Conservation (phyloP, 2,329 filamentous ascomycete species). For the Cadophora sp. region DNA sequence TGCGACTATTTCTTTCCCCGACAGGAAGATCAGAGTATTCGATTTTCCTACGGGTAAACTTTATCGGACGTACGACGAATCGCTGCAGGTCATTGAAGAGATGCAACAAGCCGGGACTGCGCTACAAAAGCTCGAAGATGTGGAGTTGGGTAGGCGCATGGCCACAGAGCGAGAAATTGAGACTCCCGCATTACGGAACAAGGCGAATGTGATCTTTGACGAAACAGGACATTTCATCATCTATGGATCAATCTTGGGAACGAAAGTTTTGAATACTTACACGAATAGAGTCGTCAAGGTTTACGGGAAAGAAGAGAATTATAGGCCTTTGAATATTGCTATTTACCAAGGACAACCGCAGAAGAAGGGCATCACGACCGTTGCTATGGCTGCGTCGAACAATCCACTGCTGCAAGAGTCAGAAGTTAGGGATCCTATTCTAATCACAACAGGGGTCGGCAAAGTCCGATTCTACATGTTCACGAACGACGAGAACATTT, state of each 20-base stretch:
- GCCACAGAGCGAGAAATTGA: constrained; percentile 89
- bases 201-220: constrained; percentile 90
- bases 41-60: constrained; percentile 91
- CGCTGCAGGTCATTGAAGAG: constrained; percentile 83
- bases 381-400: constrained; percentile 94
- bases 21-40: constrained; percentile 91
- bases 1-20: constrained; percentile 88
- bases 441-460: constrained; percentile 81
- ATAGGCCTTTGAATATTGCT: constrained; percentile 81
- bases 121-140: constrained; percentile 79
- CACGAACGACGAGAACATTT: constrained; percentile 84
- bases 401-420: constrained; percentile 95
- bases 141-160: constrained; percentile 89
- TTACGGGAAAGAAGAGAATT: constrained; percentile 88
- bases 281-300: constrained; percentile 92
- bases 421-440: constrained; percentile 87
- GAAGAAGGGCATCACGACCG: constrained; percentile 90
- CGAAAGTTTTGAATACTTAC: constrained; percentile 95
- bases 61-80: constrained; percentile 93
- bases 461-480: constrained; percentile 99
- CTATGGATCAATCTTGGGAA: constrained; percentile 89
- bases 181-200: constrained; percentile 67
- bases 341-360: constrained; percentile 96
- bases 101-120: constrained; percentile 96
- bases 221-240: constrained; percentile 95